A percentile compares a stretch with the other conserved stretches of the same genome.
These are phyloP conservation scores for Lodderomyces oxycetoniae DNA, from an alignment of 1,139 yeast species.

Conservation along the genomic window DNA sequence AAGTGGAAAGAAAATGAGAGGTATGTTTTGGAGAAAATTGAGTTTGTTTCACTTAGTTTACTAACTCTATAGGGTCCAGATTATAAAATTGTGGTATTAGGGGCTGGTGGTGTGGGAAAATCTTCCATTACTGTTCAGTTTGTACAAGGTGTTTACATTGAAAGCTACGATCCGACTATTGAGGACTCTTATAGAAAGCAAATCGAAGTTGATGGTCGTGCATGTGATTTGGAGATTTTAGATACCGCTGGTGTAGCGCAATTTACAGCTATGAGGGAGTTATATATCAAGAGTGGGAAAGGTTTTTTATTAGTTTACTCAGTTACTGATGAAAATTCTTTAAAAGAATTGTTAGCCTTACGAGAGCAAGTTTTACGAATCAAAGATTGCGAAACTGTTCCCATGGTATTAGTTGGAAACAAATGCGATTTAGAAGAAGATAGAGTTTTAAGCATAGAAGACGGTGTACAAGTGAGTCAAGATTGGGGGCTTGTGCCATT, in stretches of 20 bases:
- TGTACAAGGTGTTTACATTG: conserved; percentile 49
- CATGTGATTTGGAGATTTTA: conserved; percentile 71
- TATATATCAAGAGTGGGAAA: conserved; percentile 80
- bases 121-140: conserved; percentile 49
- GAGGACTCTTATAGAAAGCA: conserved; percentile 85
- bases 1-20: conserved; percentile 12
- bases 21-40: conserved; percentile 6
- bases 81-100: conserved; percentile 47
- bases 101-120: conserved; percentile 53
- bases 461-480: conserved; percentile 77
- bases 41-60: background rate
- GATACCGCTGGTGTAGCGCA: conserved; percentile 53
- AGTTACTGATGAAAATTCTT: conserved; percentile 81
- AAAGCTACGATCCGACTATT: conserved; percentile 48
- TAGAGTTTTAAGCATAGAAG: conserved; percentile 71
- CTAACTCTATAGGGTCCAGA: conserved; percentile 19
- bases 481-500: conserved; percentile 88
- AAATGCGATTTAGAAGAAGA: conserved; percentile 77
- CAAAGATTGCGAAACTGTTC: conserved; percentile 73
- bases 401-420: conserved; percentile 86
- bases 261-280: conserved; percentile 55
- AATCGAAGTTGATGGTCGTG: conserved; percentile 86
- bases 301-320: conserved; percentile 87
- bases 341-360: conserved; percentile 74
- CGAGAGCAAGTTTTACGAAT: conserved; percentile 87